These are phyloP conservation scores for Claviceps pazoutovae DNA, from an alignment of 2,329 filamentous ascomycete species.

Conservation along the genomic window DNA sequence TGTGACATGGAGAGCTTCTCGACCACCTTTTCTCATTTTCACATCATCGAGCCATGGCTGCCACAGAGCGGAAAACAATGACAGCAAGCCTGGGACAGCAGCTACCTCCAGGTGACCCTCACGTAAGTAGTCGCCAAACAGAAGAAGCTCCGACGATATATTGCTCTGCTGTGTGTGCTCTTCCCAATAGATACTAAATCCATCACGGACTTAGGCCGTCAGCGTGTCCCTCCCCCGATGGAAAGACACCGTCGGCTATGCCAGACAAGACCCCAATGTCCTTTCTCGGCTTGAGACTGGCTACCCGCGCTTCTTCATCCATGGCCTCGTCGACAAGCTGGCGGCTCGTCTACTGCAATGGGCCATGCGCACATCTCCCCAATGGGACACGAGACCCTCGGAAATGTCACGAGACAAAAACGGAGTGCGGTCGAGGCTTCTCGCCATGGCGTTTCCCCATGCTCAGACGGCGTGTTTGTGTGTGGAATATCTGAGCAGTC, in stretches of 20 bases:
- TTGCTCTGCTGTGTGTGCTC: not conserved
- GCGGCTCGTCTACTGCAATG: constrained; percentile 9
- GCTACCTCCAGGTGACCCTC: not conserved
- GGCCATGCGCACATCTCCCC: not conserved
- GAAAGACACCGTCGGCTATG: constrained; percentile 14
- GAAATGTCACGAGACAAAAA: not conserved
- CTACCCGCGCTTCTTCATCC: constrained; percentile 17
- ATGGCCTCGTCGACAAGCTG: constrained; percentile 11
- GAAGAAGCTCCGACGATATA: too few species aligned
- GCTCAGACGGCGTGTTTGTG: constrained; percentile 3
- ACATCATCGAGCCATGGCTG: not conserved
- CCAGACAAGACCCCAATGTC: constrained; percentile 9
- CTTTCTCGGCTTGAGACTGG: constrained; percentile 12
- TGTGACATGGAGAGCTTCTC: not conserved
- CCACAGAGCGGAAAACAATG: not conserved
- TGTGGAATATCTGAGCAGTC: constrained; percentile 8
- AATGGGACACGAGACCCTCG: not conserved
- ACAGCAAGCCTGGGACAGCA: not conserved
- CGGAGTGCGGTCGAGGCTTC: not conserved
- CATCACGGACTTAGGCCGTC: constrained; percentile 9
- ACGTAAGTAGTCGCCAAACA: not conserved
- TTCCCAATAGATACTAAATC: not conserved
- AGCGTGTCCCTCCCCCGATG: constrained; percentile 19
- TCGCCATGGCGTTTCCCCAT: constrained; percentile 9
- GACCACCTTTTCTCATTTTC: not conserved